phyloP scores from a whole-genome alignment of 2,329 filamentous ascomycete species.

The Diaporthe humulicola region DNA sequence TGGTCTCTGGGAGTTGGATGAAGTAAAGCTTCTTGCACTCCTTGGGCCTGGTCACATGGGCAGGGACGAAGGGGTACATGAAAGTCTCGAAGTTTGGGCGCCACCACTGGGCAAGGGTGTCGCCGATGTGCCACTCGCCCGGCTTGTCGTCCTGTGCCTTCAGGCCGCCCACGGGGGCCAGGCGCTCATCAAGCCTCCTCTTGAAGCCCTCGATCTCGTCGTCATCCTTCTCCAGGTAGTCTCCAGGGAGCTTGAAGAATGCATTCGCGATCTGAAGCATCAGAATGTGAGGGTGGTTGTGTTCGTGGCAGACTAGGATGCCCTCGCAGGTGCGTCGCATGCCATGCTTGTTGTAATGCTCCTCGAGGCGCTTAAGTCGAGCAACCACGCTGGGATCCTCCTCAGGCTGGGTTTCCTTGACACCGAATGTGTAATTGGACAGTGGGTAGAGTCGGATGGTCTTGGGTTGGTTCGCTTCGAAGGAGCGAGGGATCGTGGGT shows the following conservation, averaged over 20 bases:
- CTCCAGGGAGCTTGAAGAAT: slow-evolving; percentile 98
- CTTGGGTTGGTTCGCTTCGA: slow-evolving; percentile 89
- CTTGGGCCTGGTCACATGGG: slow-evolving; percentile 95
- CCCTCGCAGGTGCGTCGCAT: slow-evolving; percentile 99
- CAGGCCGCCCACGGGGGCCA: slow-evolving; percentile 90
- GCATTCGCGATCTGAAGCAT: slow-evolving; percentile 99
- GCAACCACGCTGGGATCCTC: slow-evolving; percentile 97
- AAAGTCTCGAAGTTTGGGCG: slow-evolving; percentile 99
- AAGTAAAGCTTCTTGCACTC: slow-evolving; percentile 99
- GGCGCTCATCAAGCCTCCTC: slow-evolving; percentile 87
- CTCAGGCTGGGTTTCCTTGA: slow-evolving; percentile 97
- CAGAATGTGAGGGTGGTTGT: slow-evolving; percentile 98
- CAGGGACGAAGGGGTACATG: slow-evolving; percentile 98
- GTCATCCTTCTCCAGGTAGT: slow-evolving; percentile 90
- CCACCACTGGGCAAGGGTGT: slow-evolving; percentile 98
- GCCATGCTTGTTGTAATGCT: slow-evolving; percentile 91
- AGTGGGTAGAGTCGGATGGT: slow-evolving; percentile 94
- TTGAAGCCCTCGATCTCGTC: slow-evolving; percentile 98
- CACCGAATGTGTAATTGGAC: slow-evolving; percentile 98
- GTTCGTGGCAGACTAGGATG: slow-evolving; percentile 97
- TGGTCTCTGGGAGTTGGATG: slow-evolving; percentile 92
- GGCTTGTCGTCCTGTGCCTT: slow-evolving; percentile 87
- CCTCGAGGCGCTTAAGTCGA: slow-evolving; percentile 92
- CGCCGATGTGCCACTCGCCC: slow-evolving; percentile 93
- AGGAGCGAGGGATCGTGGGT: slow-evolving; percentile 83